Percentiles rank a stretch among this genome's conserved stretches.
phyloP scores from a whole-genome alignment of 2,329 filamentous ascomycete genomes.

The Talaromyces albobiverticillius region DNA sequence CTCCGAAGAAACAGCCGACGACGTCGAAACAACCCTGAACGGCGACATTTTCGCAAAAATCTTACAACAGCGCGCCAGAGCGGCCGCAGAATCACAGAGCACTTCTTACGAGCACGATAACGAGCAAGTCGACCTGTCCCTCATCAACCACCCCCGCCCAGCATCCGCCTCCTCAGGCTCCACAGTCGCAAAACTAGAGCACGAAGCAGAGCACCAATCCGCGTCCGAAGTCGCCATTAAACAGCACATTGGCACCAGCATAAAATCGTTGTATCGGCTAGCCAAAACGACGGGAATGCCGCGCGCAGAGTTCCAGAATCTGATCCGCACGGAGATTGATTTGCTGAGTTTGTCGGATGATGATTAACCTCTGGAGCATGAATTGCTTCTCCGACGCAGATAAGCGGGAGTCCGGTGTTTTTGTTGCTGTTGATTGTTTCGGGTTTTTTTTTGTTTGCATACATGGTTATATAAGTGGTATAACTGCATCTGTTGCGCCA shows the following conservation, averaged over 20 bases:
- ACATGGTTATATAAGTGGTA: too few species aligned
- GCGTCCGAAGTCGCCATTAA: conserved; percentile 60
- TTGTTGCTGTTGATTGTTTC: too few species aligned
- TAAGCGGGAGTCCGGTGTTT: too few species aligned
- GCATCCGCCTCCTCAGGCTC: conserved; percentile 43
- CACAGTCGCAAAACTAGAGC: conserved; percentile 55
- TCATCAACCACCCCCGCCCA: conserved; percentile 43
- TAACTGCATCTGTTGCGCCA: too few species aligned
- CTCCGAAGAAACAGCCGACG: conserved; percentile 49
- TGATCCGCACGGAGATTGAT: conserved; percentile 60
- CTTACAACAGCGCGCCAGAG: conserved; percentile 32
- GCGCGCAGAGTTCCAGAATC: conserved; percentile 56
- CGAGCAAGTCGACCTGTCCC: conserved; percentile 20
- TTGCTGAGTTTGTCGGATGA: conserved; percentile 56
- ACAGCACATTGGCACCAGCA: conserved; percentile 61
- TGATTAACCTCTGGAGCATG: too few species aligned
- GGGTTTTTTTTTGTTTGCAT: too few species aligned
- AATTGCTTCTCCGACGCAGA: too few species aligned
- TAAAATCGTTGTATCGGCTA: conserved; percentile 63
- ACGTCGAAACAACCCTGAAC: conserved; percentile 53
- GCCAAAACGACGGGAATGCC: conserved; percentile 59
- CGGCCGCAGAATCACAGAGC: conserved; percentile 22
- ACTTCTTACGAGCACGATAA: conserved; percentile 18
- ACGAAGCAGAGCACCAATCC: conserved; percentile 49
- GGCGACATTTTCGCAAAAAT: conserved; percentile 49